Base-by-base conservation (phyloP, 768 basidiomycete species). In the Crassisporium funariophilum region DNA sequence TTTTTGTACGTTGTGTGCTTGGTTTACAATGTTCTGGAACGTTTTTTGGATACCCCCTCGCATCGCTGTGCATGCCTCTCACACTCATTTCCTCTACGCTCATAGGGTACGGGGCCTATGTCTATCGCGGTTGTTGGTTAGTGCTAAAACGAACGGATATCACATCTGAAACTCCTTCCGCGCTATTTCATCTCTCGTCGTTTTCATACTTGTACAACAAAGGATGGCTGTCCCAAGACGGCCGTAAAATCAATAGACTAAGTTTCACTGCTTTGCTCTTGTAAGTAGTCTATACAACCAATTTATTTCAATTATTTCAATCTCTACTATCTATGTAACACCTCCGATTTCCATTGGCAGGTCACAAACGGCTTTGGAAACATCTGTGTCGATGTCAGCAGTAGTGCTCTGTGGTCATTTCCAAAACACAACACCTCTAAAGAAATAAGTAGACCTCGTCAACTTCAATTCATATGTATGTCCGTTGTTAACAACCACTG, bases 171-270 rank as follows among this genome's bases (percentile, higher is more conserved):
- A 59, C 60, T 64, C 60, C 61, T 67, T 53, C 57, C 61, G 55
- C 56, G 60, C 63, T 66, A 58, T 63, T 53, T 61, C 55, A 48
- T 54, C 60, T 57, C 55, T 59, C 55, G 43, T 64, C 57, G 54
- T 48, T 57, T 53, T 49, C 35, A 54, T 64, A 70, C 61, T 61
- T 77, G 76, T 77, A 77, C 64, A 73, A 73, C 71, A 74, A 70
- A 69, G 67, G 61, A 66, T 61, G 62, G 58, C 59, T 62, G 61
- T 59, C 55, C 46, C 37, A 44, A 53, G 55, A 56, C 53, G 44
- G 55, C 54, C 64, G 58, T 63, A 57, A 69, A 65, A 56, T 50
- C 42, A 55, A 67, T 68, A 71, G 63, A 71, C 55, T 61, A 63
- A 52, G 52, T 57, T 61, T 56, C 54, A 49, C 52, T 59, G 44